Percentiles rank a stretch among this genome's conserved stretches.
These are phyloP conservation scores for Asclepias syriaca DNA, from an alignment of 257 asterid genomes.

Conservation along the genomic window DNA sequence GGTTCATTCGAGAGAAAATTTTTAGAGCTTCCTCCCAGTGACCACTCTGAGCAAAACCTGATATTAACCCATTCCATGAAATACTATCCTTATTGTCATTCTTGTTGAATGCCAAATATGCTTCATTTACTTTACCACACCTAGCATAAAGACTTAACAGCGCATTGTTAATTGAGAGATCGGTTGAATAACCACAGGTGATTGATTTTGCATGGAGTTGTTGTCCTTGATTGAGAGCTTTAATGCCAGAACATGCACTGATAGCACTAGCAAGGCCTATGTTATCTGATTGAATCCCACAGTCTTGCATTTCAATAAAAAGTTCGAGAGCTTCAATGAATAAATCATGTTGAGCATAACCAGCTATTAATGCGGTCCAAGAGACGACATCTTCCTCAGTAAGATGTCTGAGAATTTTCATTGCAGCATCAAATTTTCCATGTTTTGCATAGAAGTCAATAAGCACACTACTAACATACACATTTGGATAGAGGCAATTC, in stretches of 20 bases:
- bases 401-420: conserved; percentile 59
- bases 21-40: conserved; percentile 63
- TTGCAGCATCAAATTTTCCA: conserved; percentile 56
- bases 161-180: conserved; percentile 74
- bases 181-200: conserved; percentile 54
- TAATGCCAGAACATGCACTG: conserved; percentile 83
- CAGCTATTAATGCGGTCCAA: conserved; percentile 87
- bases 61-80: conserved; percentile 80
- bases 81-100: conserved; percentile 45
- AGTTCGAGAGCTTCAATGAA: conserved; percentile 60
- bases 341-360: conserved; percentile 60
- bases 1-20: conserved; percentile 58
- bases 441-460: conserved; percentile 83
- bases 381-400: conserved; percentile 70
- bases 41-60: conserved; percentile 87
- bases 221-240: conserved; percentile 62
- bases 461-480: conserved; percentile 77
- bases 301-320: conserved; percentile 65
- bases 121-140: conserved; percentile 63
- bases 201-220: conserved; percentile 74
- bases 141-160: conserved; percentile 73
- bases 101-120: conserved; percentile 50
- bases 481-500: conserved; percentile 69
- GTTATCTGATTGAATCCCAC: conserved; percentile 56
- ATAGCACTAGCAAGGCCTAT: conserved; percentile 79